Evolutionary conservation across 176 grass and related monocot species (phyloP).

Genomic region (Hordeum marinum): DNA sequence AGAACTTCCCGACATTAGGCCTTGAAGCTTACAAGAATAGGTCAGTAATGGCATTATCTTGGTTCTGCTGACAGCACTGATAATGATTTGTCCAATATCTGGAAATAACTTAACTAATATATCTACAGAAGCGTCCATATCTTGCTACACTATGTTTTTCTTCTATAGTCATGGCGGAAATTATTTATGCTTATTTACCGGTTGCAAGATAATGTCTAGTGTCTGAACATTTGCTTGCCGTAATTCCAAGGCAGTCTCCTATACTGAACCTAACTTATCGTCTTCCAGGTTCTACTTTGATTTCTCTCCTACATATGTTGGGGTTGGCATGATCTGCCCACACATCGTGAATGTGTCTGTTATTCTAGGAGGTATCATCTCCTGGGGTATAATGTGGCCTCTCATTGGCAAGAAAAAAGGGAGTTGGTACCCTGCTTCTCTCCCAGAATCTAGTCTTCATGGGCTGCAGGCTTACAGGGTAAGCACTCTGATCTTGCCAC

Average conservation of each 20-base stretch:
- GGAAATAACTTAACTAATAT: background rate
- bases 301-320: constrained; percentile 65
- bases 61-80: background rate
- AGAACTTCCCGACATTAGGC: constrained; percentile 74
- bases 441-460: constrained; percentile 40
- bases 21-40: constrained; percentile 58
- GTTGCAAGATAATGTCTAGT: background rate
- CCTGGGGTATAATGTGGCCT: constrained; percentile 77
- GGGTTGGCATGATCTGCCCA: constrained; percentile 75
- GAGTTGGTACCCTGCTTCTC: constrained; percentile 37
- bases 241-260: background rate
- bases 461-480: constrained; percentile 65
- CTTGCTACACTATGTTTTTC: background rate
- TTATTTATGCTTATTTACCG: background rate
- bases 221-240: background rate
- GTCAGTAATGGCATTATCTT: constrained; percentile 20
- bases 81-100: constrained; percentile 10
- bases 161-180: constrained; percentile 16
- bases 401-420: constrained; percentile 58
- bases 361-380: constrained; percentile 54
- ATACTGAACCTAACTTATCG: constrained; percentile 4
- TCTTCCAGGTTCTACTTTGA: constrained; percentile 65
- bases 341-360: constrained; percentile 64
- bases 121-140: background rate
- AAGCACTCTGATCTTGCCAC: background rate